Evolutionary conservation across 2,329 filamentous ascomycete species (phyloP).

Genomic region (Cytospora piceicola): DNA sequence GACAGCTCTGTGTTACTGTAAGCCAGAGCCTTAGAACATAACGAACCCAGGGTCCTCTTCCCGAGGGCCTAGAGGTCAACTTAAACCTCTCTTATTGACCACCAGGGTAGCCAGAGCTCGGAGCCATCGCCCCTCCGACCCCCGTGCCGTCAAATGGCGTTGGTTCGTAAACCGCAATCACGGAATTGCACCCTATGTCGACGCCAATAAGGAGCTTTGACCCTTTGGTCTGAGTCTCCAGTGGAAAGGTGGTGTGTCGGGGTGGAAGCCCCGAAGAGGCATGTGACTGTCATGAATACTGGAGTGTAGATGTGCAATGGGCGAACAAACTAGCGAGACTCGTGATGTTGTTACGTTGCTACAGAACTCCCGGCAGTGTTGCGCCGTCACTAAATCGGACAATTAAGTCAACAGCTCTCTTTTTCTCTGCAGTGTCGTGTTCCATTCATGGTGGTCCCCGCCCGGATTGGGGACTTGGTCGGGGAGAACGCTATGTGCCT

Average conservation of each 20-base stretch:
- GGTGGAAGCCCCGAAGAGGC: constrained; percentile 13
- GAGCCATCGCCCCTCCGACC: not conserved
- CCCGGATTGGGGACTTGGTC: too few species aligned
- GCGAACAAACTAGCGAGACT: not conserved
- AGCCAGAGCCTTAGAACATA: not conserved
- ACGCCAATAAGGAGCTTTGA: not conserved
- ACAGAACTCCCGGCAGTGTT: not conserved
- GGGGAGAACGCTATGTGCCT: too few species aligned
- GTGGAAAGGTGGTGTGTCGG: not conserved
- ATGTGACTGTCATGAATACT: constrained; percentile 1
- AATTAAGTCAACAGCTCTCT: too few species aligned
- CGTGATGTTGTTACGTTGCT: not conserved
- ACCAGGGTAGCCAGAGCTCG: not conserved
- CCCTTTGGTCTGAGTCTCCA: not conserved
- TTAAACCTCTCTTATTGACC: not conserved
- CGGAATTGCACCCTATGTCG: not conserved
- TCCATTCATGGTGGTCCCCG: too few species aligned
- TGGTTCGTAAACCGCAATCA: not conserved
- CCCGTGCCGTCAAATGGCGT: not conserved
- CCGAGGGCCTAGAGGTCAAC: not conserved
- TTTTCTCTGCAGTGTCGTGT: too few species aligned
- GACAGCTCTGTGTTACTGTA: not conserved
- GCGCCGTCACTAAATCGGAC: too few species aligned
- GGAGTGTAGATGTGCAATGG: not conserved
- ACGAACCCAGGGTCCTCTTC: not conserved